Evolutionary conservation across 2,329 filamentous ascomycete genomes (phyloP), one percentile per base, ranked within the genome.

Genomic region (Helicocarpus griseus): DNA sequence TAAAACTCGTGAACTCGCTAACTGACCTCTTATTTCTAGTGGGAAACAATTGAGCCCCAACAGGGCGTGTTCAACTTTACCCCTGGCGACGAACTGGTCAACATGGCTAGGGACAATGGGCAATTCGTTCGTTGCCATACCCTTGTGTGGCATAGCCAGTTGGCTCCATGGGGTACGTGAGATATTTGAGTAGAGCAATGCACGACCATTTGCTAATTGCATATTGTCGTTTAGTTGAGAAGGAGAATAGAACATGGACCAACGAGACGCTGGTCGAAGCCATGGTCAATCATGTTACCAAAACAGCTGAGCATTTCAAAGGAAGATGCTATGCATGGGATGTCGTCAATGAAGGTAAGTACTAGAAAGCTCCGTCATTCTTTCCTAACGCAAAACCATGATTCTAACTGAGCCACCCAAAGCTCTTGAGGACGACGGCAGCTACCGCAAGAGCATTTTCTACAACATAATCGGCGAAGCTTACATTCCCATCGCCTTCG

Each of bases 71-170:
- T 86, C 71, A 76, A 73, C 59, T 86, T 75, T 65, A 73, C 73
- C 5, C 66, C 70, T 1, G 82, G 78, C 36, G 80, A 86, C 54
- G 61, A 64, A 28, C 67, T 76, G 54, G 65, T 71, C 13, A 58
- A 68, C 31, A 61, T 73, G 17, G 69, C 68, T 4, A 61, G 67
- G 45, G 57, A 61, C 13, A 70, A 71, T 31, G 65, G 65, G 21
- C 70, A 76, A 56, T 61, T 79, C 24, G 60, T 85, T 48, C 73
- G 84, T 51, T 86, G 84, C 64, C 84, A 87, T 62, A 82, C 75
- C 48, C 68, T 77, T 44, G 67, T 78, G 31, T 79, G 76, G 77
- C 60, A 71, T 49, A 63, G 58, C 21, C 70, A 73, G 53, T 57
- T 72, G 3, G 76, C 79, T 0, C 68, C 67, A 28, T 82, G 77